Percentiles rank a stretch among this genome's conserved stretches.
phyloP scores from a whole-genome alignment of 192 early-diverging fungal genomes.

The Gaertneriomyces semiglobifer region DNA sequence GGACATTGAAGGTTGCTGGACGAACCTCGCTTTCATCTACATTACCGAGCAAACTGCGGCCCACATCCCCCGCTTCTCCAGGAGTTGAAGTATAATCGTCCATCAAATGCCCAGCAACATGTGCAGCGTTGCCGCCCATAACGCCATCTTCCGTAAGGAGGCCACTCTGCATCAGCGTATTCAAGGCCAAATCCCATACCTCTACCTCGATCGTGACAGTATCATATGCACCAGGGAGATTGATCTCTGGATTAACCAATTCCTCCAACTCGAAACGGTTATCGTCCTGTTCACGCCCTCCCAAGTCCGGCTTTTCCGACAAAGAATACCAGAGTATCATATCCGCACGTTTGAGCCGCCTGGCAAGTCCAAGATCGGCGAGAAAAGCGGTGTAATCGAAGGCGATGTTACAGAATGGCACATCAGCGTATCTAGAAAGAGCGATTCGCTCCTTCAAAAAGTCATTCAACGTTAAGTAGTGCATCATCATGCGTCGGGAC shows the following conservation, averaged over 20 bases:
- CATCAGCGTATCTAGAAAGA: constrained; percentile 74
- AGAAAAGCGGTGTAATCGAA: constrained; percentile 76
- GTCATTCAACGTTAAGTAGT: constrained; percentile 68
- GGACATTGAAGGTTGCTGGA: constrained; percentile 64
- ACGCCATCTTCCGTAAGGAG: constrained; percentile 65
- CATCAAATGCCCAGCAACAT: constrained; percentile 44
- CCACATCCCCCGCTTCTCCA: constrained; percentile 40
- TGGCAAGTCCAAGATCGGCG: constrained; percentile 80
- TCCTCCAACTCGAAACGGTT: constrained; percentile 54
- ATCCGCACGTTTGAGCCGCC: constrained; percentile 70
- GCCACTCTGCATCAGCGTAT: constrained; percentile 73
- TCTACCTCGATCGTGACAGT: constrained; percentile 84
- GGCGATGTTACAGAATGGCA: constrained; percentile 89
- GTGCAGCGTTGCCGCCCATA: constrained; percentile 49
- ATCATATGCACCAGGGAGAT: constrained; percentile 68
- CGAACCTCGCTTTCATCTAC: constrained; percentile 39
- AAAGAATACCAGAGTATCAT: constrained; percentile 91
- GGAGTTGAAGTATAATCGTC: constrained; percentile 59
- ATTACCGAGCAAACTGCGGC: constrained; percentile 26
- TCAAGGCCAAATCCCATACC: constrained; percentile 74
- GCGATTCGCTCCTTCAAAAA: constrained; percentile 73
- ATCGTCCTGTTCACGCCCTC: constrained; percentile 81
- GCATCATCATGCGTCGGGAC: constrained; percentile 67
- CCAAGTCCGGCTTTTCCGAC: constrained; percentile 75
- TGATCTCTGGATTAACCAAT: constrained; percentile 69